Conservation (phyloP, 805 yeast species). For the Ogataea pini region DNA sequence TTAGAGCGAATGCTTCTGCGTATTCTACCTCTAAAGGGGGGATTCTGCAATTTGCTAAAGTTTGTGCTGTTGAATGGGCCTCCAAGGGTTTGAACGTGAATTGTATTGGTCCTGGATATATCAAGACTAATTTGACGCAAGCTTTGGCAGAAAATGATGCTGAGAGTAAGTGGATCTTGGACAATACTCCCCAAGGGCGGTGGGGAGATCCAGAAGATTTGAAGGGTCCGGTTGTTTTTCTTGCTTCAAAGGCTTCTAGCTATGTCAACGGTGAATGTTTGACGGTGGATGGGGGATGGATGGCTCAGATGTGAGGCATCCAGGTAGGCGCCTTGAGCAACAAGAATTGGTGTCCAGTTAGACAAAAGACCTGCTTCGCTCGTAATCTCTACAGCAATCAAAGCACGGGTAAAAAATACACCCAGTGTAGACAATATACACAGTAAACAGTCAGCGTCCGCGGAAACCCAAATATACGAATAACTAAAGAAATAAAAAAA, state of each 20-base stretch:
- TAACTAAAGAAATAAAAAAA: too few species aligned
- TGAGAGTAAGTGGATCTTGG: slow-evolving; percentile 32
- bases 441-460: too few species aligned
- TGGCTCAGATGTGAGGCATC: slow-evolving; percentile 28
- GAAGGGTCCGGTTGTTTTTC: slow-evolving; percentile 44
- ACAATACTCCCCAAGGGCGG: slow-evolving; percentile 46
- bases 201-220: slow-evolving; percentile 53
- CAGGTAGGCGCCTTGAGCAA: too few species aligned
- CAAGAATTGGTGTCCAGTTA: too few species aligned
- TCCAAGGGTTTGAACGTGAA: slow-evolving; percentile 46
- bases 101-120: slow-evolving; percentile 52
- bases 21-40: slow-evolving; percentile 47
- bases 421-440: too few species aligned
- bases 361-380: background rate
- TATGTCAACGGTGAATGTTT: slow-evolving; percentile 54
- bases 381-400: background rate
- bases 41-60: slow-evolving; percentile 37
- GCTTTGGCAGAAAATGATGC: slow-evolving; percentile 30
- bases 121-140: slow-evolving; percentile 47
- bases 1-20: slow-evolving; percentile 39
- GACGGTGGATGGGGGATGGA: slow-evolving; percentile 58
- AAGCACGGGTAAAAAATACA: background rate
- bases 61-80: slow-evolving; percentile 48
- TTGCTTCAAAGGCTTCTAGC: slow-evolving; percentile 51
- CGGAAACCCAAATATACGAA: too few species aligned